A percentile compares a stretch with the other conserved stretches of the same genome.
Conservation (phyloP, 176 grass and related monocot genomes). For the Carex scoparia region DNA sequence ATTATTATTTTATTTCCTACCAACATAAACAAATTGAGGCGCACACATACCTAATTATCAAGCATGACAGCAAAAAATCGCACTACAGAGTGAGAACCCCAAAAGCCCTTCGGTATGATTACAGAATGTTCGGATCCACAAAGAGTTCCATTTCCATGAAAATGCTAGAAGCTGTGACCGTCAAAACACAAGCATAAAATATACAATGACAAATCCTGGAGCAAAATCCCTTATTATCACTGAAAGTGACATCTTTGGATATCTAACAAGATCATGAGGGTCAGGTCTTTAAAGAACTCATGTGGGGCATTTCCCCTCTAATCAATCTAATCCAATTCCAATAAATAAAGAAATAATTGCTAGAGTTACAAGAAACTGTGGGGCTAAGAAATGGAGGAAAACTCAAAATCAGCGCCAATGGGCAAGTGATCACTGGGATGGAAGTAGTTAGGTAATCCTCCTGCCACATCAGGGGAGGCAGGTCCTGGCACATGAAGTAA, state of each 20-base stretch:
- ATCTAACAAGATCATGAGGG: not conserved
- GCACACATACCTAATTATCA: not conserved
- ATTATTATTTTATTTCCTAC: too few relatives aligned
- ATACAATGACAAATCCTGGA: not conserved
- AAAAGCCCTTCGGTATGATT: not conserved
- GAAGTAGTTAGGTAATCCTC: slow-evolving; percentile 66
- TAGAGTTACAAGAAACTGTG: not conserved
- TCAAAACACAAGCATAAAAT: not conserved
- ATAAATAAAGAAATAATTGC: not conserved
- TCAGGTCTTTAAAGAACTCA: not conserved
- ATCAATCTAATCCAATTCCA: not conserved
- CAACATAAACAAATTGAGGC: not conserved
- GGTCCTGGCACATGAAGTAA: slow-evolving; percentile 56
- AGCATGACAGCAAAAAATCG: not conserved
- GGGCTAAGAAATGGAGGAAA: slow-evolving; percentile 6
- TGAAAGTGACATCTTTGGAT: not conserved
- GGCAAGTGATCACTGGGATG: slow-evolving; percentile 93
- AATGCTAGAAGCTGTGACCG: not conserved
- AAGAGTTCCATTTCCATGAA: not conserved
- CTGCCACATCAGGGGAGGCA: slow-evolving; percentile 42
- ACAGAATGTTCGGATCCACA: not conserved
- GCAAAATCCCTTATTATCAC: not conserved
- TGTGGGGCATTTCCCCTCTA: not conserved
- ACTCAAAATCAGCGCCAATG: slow-evolving; percentile 67
- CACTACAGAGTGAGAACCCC: not conserved